phyloP scores from a whole-genome alignment of 2,329 filamentous ascomycete genomes.

The Ustulina deusta region DNA sequence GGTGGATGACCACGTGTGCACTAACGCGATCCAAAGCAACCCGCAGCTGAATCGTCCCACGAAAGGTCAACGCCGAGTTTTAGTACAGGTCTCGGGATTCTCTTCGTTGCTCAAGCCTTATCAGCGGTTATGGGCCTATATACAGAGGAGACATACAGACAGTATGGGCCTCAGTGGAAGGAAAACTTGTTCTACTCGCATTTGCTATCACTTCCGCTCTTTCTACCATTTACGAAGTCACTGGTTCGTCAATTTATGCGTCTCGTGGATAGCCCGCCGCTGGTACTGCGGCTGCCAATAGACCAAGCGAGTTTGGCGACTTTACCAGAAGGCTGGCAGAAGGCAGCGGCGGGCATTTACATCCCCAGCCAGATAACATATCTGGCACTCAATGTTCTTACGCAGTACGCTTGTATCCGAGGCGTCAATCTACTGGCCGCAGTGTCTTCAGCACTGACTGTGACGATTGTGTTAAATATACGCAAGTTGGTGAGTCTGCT shows the following conservation, averaged over 20 bases:
- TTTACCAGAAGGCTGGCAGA: slow-evolving; percentile 55
- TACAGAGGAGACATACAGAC: slow-evolving; percentile 88
- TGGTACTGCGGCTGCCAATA: slow-evolving; percentile 59
- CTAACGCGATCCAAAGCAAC: slow-evolving; percentile 48
- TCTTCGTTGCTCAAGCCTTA: slow-evolving; percentile 88
- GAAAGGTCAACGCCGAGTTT: slow-evolving; percentile 57
- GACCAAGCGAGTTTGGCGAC: slow-evolving; percentile 49
- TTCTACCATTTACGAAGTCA: slow-evolving; percentile 76
- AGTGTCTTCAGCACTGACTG: slow-evolving; percentile 88
- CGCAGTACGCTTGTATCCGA: slow-evolving; percentile 94
- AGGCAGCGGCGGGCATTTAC: slow-evolving; percentile 54
- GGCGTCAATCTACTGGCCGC: slow-evolving; percentile 95
- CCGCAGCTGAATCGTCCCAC: slow-evolving; percentile 43
- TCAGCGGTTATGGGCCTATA: slow-evolving; percentile 96
- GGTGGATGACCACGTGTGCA: neutral
- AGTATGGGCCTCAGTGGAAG: slow-evolving; percentile 90
- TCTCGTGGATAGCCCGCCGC: slow-evolving; percentile 72
- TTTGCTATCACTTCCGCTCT: slow-evolving; percentile 79
- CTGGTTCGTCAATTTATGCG: slow-evolving; percentile 73
- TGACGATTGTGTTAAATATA: slow-evolving; percentile 96
- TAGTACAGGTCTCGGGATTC: slow-evolving; percentile 79
- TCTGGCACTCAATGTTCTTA: slow-evolving; percentile 81
- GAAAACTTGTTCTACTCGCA: slow-evolving; percentile 97
- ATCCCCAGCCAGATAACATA: slow-evolving; percentile 79
- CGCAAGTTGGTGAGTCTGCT: slow-evolving; percentile 92